These are phyloP conservation scores for Pleurotus salmoneostramineus DNA, from an alignment of 768 basidiomycete genomes.

Conservation along the genomic window DNA sequence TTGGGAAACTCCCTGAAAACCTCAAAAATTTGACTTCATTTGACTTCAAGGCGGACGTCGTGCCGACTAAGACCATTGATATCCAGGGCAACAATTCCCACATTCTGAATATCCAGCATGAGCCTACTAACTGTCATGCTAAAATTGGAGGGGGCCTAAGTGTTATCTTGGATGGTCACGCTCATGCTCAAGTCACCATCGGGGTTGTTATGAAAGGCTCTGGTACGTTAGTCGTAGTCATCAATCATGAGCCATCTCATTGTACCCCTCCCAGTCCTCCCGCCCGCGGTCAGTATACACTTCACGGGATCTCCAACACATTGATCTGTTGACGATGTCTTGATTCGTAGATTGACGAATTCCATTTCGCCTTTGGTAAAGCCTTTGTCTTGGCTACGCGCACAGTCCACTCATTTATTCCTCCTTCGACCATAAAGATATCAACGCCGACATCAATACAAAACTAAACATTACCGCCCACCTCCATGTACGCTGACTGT, in stretches of 20 bases:
- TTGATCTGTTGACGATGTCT: constrained; percentile 5
- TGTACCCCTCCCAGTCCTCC: not conserved
- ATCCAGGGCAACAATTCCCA: not conserved
- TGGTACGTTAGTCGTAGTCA: not conserved
- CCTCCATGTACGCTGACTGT: constrained; percentile 20
- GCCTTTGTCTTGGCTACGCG: constrained; percentile 8
- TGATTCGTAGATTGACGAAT: constrained; percentile 14
- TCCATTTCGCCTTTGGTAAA: constrained; percentile 13
- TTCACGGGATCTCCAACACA: constrained; percentile 8
- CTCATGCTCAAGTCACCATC: not conserved
- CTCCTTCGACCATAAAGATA: constrained; percentile 1
- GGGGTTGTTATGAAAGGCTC: constrained; percentile 1
- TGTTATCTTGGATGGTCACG: not conserved
- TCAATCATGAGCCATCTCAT: too few species aligned
- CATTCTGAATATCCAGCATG: not conserved
- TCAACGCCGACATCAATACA: constrained; percentile 13
- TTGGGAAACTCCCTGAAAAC: not conserved
- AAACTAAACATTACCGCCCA: constrained; percentile 20
- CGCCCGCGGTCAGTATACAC: constrained; percentile 7
- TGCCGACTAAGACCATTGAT: not conserved
- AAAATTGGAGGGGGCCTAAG: not conserved
- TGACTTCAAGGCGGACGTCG: not conserved
- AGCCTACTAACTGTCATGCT: not conserved
- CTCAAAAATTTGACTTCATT: not conserved
- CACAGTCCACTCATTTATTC: not conserved